Percentiles rank a stretch among this genome's conserved stretches.
Conservation (phyloP, 331 rosid genomes). For the Phaseolus coccineus region DNA sequence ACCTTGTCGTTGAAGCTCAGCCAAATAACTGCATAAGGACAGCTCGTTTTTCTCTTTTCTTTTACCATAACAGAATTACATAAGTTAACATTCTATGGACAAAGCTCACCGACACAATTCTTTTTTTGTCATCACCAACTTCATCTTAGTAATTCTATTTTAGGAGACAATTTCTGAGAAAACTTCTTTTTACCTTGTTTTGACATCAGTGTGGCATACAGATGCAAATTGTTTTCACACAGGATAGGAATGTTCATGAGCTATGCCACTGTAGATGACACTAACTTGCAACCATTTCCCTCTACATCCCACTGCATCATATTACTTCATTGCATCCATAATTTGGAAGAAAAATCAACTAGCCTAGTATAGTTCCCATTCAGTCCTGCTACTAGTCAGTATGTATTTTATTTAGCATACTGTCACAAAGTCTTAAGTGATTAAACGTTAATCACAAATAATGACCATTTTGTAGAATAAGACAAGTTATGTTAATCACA, state of each 20-base stretch:
- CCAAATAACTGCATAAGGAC: background rate
- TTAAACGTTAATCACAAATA: background rate
- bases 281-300: background rate
- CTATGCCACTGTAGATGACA: background rate
- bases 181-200: background rate
- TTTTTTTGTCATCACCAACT: background rate
- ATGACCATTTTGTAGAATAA: background rate
- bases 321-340: background rate
- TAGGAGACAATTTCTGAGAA: background rate
- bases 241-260: background rate
- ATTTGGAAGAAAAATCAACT: background rate
- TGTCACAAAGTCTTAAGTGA: background rate
- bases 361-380: conserved; percentile 1
- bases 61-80: background rate
- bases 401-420: background rate
- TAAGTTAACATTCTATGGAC: background rate
- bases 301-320: background rate
- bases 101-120: background rate
- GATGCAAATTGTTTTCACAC: background rate
- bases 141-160: background rate
- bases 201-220: background rate
- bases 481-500: background rate
- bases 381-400: conserved; percentile 21
- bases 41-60: background rate
- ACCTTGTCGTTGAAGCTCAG: background rate